Conservation (phyloP, 176 grass and related monocot genomes). For the Ensete ventricosum region DNA sequence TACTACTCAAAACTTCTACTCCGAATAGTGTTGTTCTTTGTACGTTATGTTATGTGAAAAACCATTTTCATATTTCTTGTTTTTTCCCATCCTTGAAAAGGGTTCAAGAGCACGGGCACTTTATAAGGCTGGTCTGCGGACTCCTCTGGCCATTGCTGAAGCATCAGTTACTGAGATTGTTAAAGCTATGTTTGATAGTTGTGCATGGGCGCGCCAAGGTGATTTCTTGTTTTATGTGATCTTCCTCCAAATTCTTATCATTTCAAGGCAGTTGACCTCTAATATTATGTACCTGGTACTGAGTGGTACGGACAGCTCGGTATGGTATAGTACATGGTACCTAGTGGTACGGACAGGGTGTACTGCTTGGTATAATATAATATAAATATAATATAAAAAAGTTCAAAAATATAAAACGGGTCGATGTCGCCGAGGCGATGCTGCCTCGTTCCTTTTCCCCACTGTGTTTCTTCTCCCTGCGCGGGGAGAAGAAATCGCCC, state of each 20-base stretch:
- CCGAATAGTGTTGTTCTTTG: neutral
- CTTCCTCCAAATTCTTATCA: neutral
- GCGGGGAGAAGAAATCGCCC: no score
- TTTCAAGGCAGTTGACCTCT: neutral
- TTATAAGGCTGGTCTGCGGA: constrained; percentile 75
- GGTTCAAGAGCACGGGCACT: constrained; percentile 84
- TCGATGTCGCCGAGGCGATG: no score
- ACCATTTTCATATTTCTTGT: neutral
- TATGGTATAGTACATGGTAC: no score
- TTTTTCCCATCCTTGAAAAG: constrained; percentile 25
- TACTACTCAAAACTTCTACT: constrained; percentile 5
- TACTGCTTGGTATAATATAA: no score
- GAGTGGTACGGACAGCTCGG: no score
- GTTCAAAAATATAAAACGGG: no score
- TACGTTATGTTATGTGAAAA: neutral
- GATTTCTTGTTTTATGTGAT: constrained; percentile 18
- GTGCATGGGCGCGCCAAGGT: constrained; percentile 64
- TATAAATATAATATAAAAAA: no score
- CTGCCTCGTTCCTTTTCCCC: no score
- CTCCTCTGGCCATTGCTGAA: constrained; percentile 83
- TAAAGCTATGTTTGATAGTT: constrained; percentile 73
- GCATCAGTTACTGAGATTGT: constrained; percentile 78
- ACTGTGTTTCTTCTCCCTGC: no score
- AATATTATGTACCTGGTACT: neutral
- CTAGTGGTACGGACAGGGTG: no score